Evolutionary conservation across 805 yeast genomes (phyloP).

Genomic region (Wickerhamomyces sydowiorum): DNA sequence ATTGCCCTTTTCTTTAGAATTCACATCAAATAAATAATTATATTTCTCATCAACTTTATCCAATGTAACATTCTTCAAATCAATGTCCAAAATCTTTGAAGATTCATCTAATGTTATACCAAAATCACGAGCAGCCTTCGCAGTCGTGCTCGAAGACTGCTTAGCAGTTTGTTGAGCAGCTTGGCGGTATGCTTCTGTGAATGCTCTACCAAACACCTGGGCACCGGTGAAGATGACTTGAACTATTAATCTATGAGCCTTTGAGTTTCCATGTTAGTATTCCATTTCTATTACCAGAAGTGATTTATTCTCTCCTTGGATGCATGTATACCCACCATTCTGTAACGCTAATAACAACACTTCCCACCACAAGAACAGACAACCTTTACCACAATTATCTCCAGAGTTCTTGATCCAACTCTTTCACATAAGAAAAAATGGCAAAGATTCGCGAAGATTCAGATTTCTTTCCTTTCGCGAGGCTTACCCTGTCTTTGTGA

Average conservation of each 20-base stretch:
- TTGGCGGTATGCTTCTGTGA: conserved; percentile 94
- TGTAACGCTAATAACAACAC: no score
- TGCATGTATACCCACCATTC: no score
- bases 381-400: no score
- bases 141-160: conserved; percentile 48
- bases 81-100: conserved; percentile 81
- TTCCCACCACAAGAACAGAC: no score
- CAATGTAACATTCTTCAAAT: conserved; percentile 46
- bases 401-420: no score
- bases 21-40: conserved; percentile 78
- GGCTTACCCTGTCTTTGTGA: no score
- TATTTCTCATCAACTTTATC: conserved; percentile 67
- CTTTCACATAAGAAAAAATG: no score
- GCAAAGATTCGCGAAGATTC: no score
- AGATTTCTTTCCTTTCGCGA: no score
- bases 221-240: conserved; percentile 94
- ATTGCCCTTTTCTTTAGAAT: conserved; percentile 93
- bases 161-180: conserved; percentile 92
- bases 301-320: no score
- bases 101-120: conserved; percentile 90
- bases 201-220: conserved; percentile 92
- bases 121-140: conserved; percentile 38
- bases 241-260: conserved; percentile 89
- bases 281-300: background rate
- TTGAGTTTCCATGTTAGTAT: background rate